Evolutionary conservation across 257 asterid genomes (phyloP).

Genomic region (Rubia yunnanensis): DNA sequence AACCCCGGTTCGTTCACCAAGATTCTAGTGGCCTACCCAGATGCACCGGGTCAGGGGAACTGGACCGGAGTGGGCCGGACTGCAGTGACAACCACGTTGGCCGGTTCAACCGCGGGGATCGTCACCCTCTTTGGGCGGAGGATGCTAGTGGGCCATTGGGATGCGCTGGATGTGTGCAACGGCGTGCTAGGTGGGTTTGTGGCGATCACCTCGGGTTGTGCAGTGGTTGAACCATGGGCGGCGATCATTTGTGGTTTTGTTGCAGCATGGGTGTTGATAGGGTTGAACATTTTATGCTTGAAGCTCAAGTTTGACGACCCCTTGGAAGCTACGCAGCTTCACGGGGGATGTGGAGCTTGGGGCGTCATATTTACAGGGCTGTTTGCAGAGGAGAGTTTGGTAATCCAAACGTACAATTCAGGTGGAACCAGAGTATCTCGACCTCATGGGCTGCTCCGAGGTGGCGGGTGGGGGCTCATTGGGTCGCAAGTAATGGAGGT

Average conservation of each 20-base stretch:
- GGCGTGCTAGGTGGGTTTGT: slow-evolving; percentile 63
- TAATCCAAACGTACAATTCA: slow-evolving; percentile 33
- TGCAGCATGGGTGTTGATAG: slow-evolving; percentile 52
- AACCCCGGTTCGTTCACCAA: slow-evolving; percentile 47
- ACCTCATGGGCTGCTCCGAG: slow-evolving; percentile 40
- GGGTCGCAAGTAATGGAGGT: slow-evolving; percentile 50
- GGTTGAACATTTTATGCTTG: slow-evolving; percentile 34
- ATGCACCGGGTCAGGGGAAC: slow-evolving; percentile 24
- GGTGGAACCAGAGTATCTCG: slow-evolving; percentile 25
- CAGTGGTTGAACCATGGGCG: slow-evolving; percentile 68
- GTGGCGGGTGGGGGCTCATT: slow-evolving; percentile 56
- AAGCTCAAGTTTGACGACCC: slow-evolving; percentile 45
- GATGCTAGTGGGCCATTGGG: slow-evolving; percentile 49
- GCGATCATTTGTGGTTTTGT: slow-evolving; percentile 45
- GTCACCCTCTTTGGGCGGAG: slow-evolving; percentile 43
- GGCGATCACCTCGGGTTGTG: slow-evolving; percentile 54
- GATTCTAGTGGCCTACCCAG: slow-evolving; percentile 37
- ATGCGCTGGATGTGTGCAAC: slow-evolving; percentile 47
- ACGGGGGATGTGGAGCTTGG: slow-evolving; percentile 68
- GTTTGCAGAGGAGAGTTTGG: slow-evolving; percentile 41
- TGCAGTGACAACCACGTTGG: slow-evolving; percentile 40
- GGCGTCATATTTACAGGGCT: slow-evolving; percentile 54
- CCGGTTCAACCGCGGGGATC: slow-evolving; percentile 45
- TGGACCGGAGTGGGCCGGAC: slow-evolving; percentile 49
- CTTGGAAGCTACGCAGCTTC: slow-evolving; percentile 53